These are phyloP conservation scores for Penicillium ucsense DNA, from an alignment of 495 filamentous ascomycete genomes.

Conservation along the genomic window DNA sequence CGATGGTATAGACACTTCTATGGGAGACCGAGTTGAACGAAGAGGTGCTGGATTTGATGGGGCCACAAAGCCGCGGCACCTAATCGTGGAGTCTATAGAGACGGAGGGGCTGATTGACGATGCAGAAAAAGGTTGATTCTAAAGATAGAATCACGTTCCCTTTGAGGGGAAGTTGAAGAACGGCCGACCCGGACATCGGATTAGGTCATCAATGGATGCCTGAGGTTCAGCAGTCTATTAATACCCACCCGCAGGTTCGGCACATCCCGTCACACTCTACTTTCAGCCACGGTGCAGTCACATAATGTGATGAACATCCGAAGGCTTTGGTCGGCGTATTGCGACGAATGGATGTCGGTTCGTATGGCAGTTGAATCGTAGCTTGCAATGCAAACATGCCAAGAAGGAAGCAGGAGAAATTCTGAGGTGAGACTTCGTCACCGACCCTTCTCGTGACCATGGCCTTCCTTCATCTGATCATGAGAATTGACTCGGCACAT, in stretches of 20 bases:
- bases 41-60: not conserved
- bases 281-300: not conserved
- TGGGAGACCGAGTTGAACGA: no score
- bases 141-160: slow-evolving; percentile 22
- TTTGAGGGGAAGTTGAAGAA: slow-evolving; percentile 1
- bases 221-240: slow-evolving; percentile 3
- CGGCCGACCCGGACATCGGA: not conserved
- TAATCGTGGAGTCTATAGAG: slow-evolving; percentile 10
- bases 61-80: slow-evolving; percentile 1
- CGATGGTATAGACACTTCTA: no score
- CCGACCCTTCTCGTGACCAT: no score
- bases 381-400: no score
- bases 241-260: not conserved
- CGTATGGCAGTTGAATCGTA: no score
- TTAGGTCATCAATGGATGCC: slow-evolving; percentile 2
- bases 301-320: not conserved
- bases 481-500: no score
- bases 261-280: not conserved
- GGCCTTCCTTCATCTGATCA: no score
- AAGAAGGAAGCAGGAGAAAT: no score
- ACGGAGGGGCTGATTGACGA: slow-evolving; percentile 17
- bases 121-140: slow-evolving; percentile 26
- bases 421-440: no score
- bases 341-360: no score
- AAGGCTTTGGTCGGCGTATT: no score